Percentiles rank a stretch among this genome's conserved stretches.
Evolutionary conservation across 345 rosid genomes (phyloP).

Genomic region (Syzygium aromaticum): DNA sequence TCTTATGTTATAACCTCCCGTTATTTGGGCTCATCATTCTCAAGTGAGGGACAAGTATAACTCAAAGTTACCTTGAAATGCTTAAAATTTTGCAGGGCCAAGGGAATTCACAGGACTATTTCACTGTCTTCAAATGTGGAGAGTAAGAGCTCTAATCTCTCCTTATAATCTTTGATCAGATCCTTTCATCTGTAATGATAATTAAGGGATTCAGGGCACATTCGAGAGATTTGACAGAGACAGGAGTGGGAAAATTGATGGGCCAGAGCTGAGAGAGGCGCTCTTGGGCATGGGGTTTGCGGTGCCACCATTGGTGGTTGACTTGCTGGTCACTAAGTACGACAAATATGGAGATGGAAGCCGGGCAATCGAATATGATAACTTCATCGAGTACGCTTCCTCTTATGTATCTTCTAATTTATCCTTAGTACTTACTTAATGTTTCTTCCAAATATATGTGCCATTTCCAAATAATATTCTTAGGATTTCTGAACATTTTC

Average conservation of each 20-base stretch:
- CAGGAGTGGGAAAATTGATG: slow-evolving; percentile 79
- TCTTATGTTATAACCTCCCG: too few relatives aligned
- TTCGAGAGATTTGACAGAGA: slow-evolving; percentile 85
- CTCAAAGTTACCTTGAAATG: background rate
- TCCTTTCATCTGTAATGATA: background rate
- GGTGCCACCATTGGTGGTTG: slow-evolving; percentile 61
- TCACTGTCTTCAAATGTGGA: slow-evolving; percentile 92
- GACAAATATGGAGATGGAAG: slow-evolving; percentile 69
- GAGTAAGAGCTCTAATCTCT: slow-evolving; percentile 31
- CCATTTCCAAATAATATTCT: background rate
- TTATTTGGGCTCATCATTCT: too few relatives aligned
- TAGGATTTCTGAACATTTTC: background rate
- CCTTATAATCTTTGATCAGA: background rate
- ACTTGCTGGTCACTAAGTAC: slow-evolving; percentile 74
- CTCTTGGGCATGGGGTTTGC: slow-evolving; percentile 65
- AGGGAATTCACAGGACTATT: slow-evolving; percentile 74
- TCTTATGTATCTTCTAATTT: background rate
- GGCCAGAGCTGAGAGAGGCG: slow-evolving; percentile 76
- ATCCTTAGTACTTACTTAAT: background rate
- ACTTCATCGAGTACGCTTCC: slow-evolving; percentile 74
- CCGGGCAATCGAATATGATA: slow-evolving; percentile 82
- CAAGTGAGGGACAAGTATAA: too few relatives aligned
- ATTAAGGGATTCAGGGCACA: slow-evolving; percentile 28
- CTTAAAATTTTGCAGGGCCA: slow-evolving; percentile 37
- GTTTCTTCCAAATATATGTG: background rate